Percentiles rank a stretch among this genome's conserved stretches.
These are phyloP conservation scores for Collariella sp. DNA, from an alignment of 495 filamentous ascomycete species.

Conservation along the genomic window DNA sequence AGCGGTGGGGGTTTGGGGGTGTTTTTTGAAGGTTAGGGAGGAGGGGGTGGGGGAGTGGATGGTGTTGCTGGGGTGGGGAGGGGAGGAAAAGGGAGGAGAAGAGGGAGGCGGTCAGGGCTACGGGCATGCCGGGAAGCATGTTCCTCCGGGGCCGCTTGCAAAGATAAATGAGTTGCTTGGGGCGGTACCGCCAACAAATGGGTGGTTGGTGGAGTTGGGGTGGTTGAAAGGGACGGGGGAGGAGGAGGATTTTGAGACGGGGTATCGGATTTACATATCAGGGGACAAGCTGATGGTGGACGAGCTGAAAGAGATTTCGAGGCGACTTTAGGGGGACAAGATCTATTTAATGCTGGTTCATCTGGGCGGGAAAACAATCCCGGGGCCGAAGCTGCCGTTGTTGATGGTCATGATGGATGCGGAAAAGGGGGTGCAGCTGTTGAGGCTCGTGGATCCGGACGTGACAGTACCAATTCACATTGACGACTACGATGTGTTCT, in stretches of 20 bases:
- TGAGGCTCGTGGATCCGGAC: constrained; percentile 52
- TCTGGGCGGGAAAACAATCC: constrained; percentile 59
- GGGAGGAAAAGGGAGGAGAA: constrained; percentile 17
- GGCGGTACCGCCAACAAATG: constrained; percentile 63
- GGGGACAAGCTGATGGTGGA: constrained; percentile 62
- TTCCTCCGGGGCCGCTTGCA: constrained; percentile 44
- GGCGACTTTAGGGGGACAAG: constrained; percentile 32
- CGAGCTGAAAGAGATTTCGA: constrained; percentile 53
- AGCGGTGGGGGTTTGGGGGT: constrained; percentile 48
- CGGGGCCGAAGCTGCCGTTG: constrained; percentile 45
- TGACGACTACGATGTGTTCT: constrained; percentile 59
- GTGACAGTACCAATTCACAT: constrained; percentile 62
- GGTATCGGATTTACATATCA: constrained; percentile 63
- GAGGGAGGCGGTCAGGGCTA: constrained; percentile 44
- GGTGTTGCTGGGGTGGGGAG: background rate
- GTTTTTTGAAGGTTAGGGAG: constrained; percentile 28
- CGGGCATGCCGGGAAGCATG: constrained; percentile 63
- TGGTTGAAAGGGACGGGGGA: constrained; percentile 16
- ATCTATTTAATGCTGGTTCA: constrained; percentile 65
- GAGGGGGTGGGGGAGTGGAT: constrained; percentile 17
- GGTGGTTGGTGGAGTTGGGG: constrained; percentile 63
- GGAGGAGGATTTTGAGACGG: constrained; percentile 32
- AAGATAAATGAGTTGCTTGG: constrained; percentile 48
- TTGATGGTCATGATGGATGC: constrained; percentile 71
- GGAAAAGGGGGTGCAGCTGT: constrained; percentile 51